phyloP scores from a whole-genome alignment of 129 eudicot species.

The Helichrysum umbraculigerum region DNA sequence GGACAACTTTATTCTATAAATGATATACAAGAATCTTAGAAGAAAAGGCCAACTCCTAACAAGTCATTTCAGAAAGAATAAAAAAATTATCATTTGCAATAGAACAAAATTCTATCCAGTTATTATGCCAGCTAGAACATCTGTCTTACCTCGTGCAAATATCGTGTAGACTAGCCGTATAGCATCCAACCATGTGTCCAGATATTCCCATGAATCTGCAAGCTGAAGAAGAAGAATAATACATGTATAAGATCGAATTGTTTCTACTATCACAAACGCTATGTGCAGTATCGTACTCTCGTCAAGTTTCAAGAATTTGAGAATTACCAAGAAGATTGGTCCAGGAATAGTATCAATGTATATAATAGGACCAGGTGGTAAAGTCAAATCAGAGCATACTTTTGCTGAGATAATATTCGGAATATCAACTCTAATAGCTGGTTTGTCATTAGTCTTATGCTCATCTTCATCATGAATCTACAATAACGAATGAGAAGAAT shows the following conservation, averaged over 20 bases:
- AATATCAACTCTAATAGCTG: slow-evolving; percentile 55
- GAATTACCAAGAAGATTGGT: slow-evolving; percentile 70
- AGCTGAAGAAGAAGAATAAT: slow-evolving; percentile 43
- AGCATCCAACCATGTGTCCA: slow-evolving; percentile 96
- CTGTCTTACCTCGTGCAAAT: slow-evolving; percentile 85
- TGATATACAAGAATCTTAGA: slow-evolving; percentile 34
- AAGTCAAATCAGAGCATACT: slow-evolving; percentile 87
- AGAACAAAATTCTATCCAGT: slow-evolving; percentile 45
- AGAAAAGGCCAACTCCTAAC: slow-evolving; percentile 24
- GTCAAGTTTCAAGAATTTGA: slow-evolving; percentile 4
- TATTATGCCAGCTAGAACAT: slow-evolving; percentile 87
- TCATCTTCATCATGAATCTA: slow-evolving; percentile 65
- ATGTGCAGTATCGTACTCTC: too few species aligned
- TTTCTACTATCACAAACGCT: too few species aligned
- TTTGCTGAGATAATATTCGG: slow-evolving; percentile 67
- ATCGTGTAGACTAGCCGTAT: slow-evolving; percentile 91
- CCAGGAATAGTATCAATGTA: slow-evolving; percentile 69
- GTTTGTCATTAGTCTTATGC: slow-evolving; percentile 26
- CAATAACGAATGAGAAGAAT: slow-evolving; percentile 10
- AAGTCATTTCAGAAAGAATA: slow-evolving; percentile 19
- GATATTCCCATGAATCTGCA: slow-evolving; percentile 92
- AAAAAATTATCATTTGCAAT: slow-evolving; percentile 21
- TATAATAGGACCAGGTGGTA: slow-evolving; percentile 92
- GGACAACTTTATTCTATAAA: slow-evolving; percentile 18
- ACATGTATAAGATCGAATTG: not conserved